phyloP scores from a whole-genome alignment of 441 rosid genomes.

The Corymbia citriodora region DNA sequence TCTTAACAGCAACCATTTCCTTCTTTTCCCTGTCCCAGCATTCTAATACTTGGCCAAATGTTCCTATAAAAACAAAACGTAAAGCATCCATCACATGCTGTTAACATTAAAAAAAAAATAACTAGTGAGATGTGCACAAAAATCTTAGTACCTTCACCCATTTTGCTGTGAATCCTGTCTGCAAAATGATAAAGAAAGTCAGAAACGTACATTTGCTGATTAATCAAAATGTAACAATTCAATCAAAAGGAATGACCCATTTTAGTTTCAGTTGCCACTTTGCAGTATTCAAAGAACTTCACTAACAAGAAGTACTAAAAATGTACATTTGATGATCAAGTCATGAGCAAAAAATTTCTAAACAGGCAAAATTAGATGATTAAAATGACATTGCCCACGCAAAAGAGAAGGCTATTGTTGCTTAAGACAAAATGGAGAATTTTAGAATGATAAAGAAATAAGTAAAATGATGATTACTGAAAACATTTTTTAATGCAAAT shows the following conservation, averaged over 20 bases:
- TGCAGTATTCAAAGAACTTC: not conserved
- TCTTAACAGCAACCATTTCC: conserved; percentile 85
- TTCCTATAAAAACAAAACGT: conserved; percentile 31
- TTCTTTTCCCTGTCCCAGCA: conserved; percentile 83
- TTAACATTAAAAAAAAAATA: not conserved
- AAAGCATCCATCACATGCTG: not conserved
- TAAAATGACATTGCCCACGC: not conserved
- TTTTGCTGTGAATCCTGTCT: conserved; percentile 78
- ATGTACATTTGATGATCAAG: not conserved
- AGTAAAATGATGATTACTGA: not conserved
- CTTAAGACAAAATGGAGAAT: not conserved
- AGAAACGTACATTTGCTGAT: not conserved
- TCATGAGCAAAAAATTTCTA: not conserved
- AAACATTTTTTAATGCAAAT: not conserved
- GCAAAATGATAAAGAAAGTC: conserved; percentile 10
- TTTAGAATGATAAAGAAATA: not conserved
- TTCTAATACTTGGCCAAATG: conserved; percentile 85
- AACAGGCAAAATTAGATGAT: not conserved
- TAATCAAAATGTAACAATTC: not conserved
- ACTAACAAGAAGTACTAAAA: not conserved
- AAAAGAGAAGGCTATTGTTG: not conserved
- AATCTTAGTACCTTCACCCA: conserved; percentile 70
- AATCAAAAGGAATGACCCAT: not conserved
- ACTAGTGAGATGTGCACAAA: not conserved
- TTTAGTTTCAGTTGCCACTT: not conserved